Percentiles rank a stretch among this genome's conserved stretches.
Evolutionary conservation across 805 yeast genomes (phyloP).

Genomic region (Candida michaelii): DNA sequence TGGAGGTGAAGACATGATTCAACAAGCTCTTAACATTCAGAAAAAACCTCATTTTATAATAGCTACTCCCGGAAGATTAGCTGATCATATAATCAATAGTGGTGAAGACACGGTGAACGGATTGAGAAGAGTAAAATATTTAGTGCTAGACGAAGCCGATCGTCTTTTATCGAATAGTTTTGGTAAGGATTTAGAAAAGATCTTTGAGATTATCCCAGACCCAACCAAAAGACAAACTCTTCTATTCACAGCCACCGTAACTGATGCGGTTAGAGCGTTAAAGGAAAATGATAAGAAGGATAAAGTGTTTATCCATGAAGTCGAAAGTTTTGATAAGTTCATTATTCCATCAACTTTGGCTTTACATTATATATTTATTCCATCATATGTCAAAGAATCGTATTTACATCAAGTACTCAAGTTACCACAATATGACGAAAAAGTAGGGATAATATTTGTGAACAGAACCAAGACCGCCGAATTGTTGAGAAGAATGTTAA

Average conservation of each 20-base stretch:
- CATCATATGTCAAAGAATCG: constrained; percentile 88
- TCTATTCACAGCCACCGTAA: constrained; percentile 92
- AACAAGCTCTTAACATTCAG: constrained; percentile 80
- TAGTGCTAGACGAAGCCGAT: constrained; percentile 97
- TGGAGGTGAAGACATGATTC: constrained; percentile 94
- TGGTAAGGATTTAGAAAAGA: constrained; percentile 70
- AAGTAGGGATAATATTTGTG: constrained; percentile 83
- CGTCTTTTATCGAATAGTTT: constrained; percentile 81
- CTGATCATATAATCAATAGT: constrained; percentile 83
- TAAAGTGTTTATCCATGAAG: constrained; percentile 71
- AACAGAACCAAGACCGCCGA: constrained; percentile 92
- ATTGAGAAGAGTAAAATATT: constrained; percentile 68
- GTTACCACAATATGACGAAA: constrained; percentile 58
- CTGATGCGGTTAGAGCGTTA: constrained; percentile 83
- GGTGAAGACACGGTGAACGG: constrained; percentile 88
- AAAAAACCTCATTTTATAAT: constrained; percentile 89
- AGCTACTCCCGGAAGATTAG: constrained; percentile 96
- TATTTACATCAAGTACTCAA: constrained; percentile 70
- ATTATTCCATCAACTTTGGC: constrained; percentile 76
- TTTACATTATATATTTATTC: constrained; percentile 71
- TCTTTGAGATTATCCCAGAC: constrained; percentile 71
- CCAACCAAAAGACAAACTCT: constrained; percentile 79
- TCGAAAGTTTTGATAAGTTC: constrained; percentile 68
- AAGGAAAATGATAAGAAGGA: constrained; percentile 67
- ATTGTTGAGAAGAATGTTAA: constrained; percentile 71